Base-by-base conservation (phyloP, 2,329 filamentous ascomycete species). In the Fusarium veterinarium region DNA sequence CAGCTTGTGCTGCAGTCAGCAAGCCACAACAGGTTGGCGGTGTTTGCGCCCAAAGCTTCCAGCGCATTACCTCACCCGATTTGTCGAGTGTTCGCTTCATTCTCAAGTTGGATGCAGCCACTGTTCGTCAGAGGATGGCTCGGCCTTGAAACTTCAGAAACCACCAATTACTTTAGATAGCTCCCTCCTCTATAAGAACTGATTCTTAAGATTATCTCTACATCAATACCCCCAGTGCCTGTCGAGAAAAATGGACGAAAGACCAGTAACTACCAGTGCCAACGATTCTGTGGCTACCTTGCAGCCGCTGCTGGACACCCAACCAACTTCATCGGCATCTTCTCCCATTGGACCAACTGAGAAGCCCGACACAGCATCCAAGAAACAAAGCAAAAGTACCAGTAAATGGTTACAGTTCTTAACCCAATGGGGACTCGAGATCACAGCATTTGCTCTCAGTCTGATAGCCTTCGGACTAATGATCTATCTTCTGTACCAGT, bases 311-410 rank as follows among this genome's bases (percentile, higher is more conserved):
- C n/a, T n/a, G n/a, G n/a, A n/a, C n/a, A n/a, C n/a, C 16, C 31
- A 25, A 19, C 17, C n/a, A 25, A 5, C 31, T 8, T 4, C 48
- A 6, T 37, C 17, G 1, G 17, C 48, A 23, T 10, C 48, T 16
- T 52, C 48, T 6, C n/a, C 11, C 2, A 3, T 5, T 20, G 5
- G 5, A 19, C 23, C 23, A 10, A 11, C n/a, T 25, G 11, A 11
- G n/a, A 51, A 25, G 31, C n/a, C 31, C 16, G 12, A 25, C 10
- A 6, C 8, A 6, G 14, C 11, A 19, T 9, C n/a, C 6, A 13
- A 17, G 5, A 6, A 49, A 23, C 16, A 23, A 6, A 19, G 1
- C 10, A 33, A 23, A 19, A 0, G 2, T 12, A 17, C n/a, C 46
- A 48, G 14, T 11, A 6, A 17, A 23, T 23, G 7, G 5, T 12